Conservation (phyloP, 306 rosid species). For the Arachis stenosperma region DNA sequence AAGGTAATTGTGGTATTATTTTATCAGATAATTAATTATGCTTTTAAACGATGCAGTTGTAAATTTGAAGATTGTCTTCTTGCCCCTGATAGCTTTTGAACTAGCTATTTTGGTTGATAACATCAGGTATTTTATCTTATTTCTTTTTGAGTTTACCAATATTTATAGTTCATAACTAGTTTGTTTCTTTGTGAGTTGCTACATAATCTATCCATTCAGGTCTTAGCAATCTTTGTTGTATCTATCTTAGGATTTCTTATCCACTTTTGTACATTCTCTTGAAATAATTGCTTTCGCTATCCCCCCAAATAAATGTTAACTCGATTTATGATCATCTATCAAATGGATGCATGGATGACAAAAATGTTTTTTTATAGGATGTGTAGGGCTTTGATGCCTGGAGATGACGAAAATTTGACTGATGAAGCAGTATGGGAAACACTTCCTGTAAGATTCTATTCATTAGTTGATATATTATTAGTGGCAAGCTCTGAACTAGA, state of each 20-base stretch:
- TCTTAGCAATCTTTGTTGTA: neutral
- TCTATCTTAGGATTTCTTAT: slow-evolving; percentile 2
- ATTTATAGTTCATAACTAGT: slow-evolving; percentile 16
- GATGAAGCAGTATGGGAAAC: slow-evolving; percentile 98
- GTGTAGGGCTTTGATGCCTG: slow-evolving; percentile 95
- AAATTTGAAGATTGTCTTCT: slow-evolving; percentile 81
- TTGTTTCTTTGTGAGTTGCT: neutral
- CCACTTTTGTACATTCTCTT: no score
- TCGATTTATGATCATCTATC: slow-evolving; percentile 15
- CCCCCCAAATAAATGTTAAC: no score
- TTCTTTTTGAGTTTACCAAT: neutral
- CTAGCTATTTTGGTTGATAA: slow-evolving; percentile 80
- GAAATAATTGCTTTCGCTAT: no score
- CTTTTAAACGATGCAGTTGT: slow-evolving; percentile 62
- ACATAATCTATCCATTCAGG: no score
- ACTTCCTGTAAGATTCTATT: slow-evolving; percentile 81
- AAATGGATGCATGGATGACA: slow-evolving; percentile 28
- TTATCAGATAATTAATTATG: slow-evolving; percentile 15
- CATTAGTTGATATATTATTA: slow-evolving; percentile 37
- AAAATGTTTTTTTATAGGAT: slow-evolving; percentile 58
- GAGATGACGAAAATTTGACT: slow-evolving; percentile 80
- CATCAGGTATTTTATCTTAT: slow-evolving; percentile 61
- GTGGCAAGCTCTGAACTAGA: slow-evolving; percentile 25
- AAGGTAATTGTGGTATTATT: slow-evolving; percentile 19
- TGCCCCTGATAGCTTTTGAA: slow-evolving; percentile 77